Evolutionary conservation across 192 early-diverging fungal genomes (phyloP), one percentile per base, ranked within the genome.

Genomic region (Neocallimastix lanati): DNA sequence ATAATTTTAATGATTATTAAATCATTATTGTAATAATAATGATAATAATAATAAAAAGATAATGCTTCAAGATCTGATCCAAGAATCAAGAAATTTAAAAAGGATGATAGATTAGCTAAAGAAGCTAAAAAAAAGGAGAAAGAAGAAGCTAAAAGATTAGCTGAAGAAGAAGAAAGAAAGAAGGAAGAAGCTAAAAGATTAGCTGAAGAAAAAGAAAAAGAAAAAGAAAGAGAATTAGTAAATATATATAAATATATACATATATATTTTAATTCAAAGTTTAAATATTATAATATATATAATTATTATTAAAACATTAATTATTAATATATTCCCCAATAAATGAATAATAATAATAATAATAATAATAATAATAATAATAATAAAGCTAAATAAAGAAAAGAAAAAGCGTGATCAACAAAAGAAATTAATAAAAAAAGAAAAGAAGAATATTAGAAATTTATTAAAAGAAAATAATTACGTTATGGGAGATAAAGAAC

Each of bases 401-500:
- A 91, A 87, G 78, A 95, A 95, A 88, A 90, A 91, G 83, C 91
- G 93, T 83, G 95, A 99, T 84, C 87, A 92, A 76, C 83, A 90
- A 80, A 95, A 96, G 88, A 94, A 95, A 86, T 87, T 86, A 77
- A 88, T 96, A 83, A 92, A 93, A 84, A 95, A 94, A 88, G 93
- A 96, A 86, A 93, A 95, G 89, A 96, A 96, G 85, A 88, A 87
- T 78, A 88, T 99, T 84, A 92, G 92, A 88, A 83, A 88, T 16
- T 84, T 94, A 77, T 88, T 94, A 21, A 50, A 50, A 21, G 40
- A 50, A 21, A 21, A 14, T 4, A 50, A 50, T 21, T 50, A 50
- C 21, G 40, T 50, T 21, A 50, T 50, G 40, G 40, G 40, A 21
- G 40, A 50, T 21, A 50, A 50, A 21, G 16, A 50, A 50, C 16